Base-by-base conservation (phyloP, 2,329 filamentous ascomycete species). In the Sporothrix globosa region DNA sequence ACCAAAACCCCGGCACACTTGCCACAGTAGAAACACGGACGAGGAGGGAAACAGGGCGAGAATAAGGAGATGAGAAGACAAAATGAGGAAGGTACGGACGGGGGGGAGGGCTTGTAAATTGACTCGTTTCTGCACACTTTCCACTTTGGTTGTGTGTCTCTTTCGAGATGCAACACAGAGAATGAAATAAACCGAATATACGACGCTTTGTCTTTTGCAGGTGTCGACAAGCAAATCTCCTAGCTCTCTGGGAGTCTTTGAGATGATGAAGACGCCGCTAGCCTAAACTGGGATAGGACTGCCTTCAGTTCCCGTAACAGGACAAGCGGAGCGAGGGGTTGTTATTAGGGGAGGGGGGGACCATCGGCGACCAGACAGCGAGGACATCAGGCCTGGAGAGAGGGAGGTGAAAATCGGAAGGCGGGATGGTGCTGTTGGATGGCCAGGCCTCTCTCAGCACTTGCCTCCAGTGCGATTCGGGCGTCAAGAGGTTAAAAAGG, bases 291-390 rank as follows among this genome's bases (percentile, higher is more conserved):
- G 30, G 50, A 66, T 54, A 34, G 65, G 17, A 30, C 65, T 67
- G 65, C 19, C 46, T 67, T 4, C 48, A 41, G 63, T 21, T 53
- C 63, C 63, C 63, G 61, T 48, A 52, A 67, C 21, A 34, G 61
- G 61, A 48, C 61, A 50, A 50, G 61, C 61, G 41, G 60, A 63
- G 61, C 60, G 60, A 65, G 41, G 60, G 60, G 41, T 65, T 34
- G 44, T 34, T 50, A 34, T 34, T 50, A 67, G 46, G 24, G 19
- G n/a, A 21, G n/a, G 27, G 50, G 13, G 17, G 10, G 17, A 41
- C 3, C 39, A 14, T 7, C 3, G 41, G 41, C 41, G 41, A 17
- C 1, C 41, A 44, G 11, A 17, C 9, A 44, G 41, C 11, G 41
- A 44, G 9, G 34, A 6, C 9, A 17, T 7, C 13, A 52, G 41